Conservation (phyloP, 495 filamentous ascomycete genomes). For the Penicillium longicatenatum region DNA sequence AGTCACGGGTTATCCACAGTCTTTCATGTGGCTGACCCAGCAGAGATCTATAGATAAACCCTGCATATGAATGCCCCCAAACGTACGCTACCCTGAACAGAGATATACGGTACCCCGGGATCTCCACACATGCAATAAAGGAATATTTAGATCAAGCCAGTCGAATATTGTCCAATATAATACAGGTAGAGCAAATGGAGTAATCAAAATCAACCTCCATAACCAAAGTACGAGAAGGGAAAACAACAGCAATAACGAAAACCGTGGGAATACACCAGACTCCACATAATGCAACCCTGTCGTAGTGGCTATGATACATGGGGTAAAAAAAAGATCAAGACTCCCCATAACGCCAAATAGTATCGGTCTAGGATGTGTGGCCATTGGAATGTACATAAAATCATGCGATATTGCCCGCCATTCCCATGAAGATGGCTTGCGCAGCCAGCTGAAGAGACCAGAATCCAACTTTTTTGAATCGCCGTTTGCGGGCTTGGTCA, state of each 20-base stretch:
- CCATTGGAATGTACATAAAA: constrained; percentile 31
- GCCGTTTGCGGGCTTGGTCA: constrained; percentile 76
- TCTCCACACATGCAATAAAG: background rate
- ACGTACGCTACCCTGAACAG: no score
- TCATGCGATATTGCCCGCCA: constrained; percentile 83
- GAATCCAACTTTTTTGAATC: constrained; percentile 93
- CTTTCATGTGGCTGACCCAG: no score
- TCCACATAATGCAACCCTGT: constrained; percentile 8
- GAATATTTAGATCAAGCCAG: background rate
- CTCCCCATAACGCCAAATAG: constrained; percentile 16
- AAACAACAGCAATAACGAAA: background rate
- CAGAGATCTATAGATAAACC: no score
- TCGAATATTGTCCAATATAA: background rate
- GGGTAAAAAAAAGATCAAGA: background rate
- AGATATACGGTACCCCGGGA: background rate
- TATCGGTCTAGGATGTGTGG: background rate
- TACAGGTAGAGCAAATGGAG: background rate
- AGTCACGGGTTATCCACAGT: background rate
- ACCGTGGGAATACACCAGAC: background rate
- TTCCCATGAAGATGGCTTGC: constrained; percentile 92
- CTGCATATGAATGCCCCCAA: no score
- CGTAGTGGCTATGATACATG: constrained; percentile 19
- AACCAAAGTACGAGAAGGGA: background rate
- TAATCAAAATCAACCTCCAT: background rate
- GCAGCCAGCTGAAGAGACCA: constrained; percentile 91